Conservation (phyloP, 352 stramenopile species). For the Phytophthora cryptogea region DNA sequence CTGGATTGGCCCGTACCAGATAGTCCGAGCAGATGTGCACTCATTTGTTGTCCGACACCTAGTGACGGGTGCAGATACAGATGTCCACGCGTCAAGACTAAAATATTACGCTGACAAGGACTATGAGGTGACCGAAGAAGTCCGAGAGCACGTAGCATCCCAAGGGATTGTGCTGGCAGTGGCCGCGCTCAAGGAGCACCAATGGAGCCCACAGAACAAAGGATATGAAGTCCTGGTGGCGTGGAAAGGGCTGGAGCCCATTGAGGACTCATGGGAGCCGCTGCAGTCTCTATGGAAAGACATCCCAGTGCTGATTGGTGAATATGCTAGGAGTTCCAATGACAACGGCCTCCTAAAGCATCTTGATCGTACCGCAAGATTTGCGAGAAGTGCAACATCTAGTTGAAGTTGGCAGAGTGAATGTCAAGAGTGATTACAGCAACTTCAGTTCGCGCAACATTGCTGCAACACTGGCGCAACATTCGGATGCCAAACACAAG, state of each 20-base stretch:
- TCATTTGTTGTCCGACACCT: slow-evolving; percentile 19
- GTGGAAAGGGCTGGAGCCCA: slow-evolving; percentile 14
- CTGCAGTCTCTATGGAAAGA: no score
- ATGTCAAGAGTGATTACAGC: no score
- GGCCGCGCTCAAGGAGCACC: slow-evolving; percentile 4
- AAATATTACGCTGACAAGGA: slow-evolving; percentile 15
- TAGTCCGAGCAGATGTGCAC: slow-evolving; percentile 7
- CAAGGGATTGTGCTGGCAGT: slow-evolving; percentile 10
- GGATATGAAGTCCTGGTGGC: slow-evolving; percentile 11
- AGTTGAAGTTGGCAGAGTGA: no score
- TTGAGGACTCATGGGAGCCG: slow-evolving; percentile 15
- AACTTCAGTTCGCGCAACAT: no score
- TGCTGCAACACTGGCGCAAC: no score
- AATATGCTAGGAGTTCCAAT: no score
- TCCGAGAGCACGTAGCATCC: slow-evolving; percentile 6
- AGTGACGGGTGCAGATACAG: slow-evolving; percentile 4
- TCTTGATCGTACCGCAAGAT: no score
- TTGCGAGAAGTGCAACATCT: no score
- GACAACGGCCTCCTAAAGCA: no score
- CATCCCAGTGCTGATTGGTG: no score
- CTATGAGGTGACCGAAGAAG: slow-evolving; percentile 6
- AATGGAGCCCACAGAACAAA: slow-evolving; percentile 6
- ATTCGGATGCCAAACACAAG: no score
- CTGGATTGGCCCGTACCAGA: slow-evolving; percentile 13
- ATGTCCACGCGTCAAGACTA: slow-evolving; percentile 12